phyloP scores from a whole-genome alignment of 768 basidiomycete genomes.

The Phallus indusiatus region DNA sequence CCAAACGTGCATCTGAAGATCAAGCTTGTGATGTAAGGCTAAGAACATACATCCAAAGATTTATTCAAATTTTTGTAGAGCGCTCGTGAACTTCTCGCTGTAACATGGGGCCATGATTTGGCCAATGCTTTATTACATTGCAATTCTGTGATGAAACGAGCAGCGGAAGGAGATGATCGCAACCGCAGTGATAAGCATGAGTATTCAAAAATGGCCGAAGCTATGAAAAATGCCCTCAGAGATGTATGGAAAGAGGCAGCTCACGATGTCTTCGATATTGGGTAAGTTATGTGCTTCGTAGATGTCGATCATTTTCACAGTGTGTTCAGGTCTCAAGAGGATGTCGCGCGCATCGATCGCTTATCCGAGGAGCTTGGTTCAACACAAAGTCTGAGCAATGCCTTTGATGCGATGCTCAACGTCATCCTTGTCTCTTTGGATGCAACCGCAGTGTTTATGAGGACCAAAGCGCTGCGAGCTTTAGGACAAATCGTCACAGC shows the following conservation, averaged over 20 bases:
- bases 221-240: constrained; percentile 53
- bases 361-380: constrained; percentile 70
- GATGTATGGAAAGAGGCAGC: constrained; percentile 65
- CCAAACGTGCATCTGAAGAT: constrained; percentile 65
- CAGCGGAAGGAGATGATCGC: constrained; percentile 22
- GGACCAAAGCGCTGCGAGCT: constrained; percentile 88
- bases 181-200: constrained; percentile 29
- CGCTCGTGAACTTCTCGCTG: constrained; percentile 72
- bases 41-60: neutral
- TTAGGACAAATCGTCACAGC: constrained; percentile 84
- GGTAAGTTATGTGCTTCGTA: constrained; percentile 35
- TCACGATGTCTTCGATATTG: constrained; percentile 73
- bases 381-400: constrained; percentile 63
- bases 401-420: constrained; percentile 76
- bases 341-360: constrained; percentile 55
- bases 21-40: constrained; percentile 67
- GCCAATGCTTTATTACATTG: constrained; percentile 57
- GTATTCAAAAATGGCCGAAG: constrained; percentile 34
- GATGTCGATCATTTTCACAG: neutral
- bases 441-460: constrained; percentile 80
- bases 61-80: constrained; percentile 39
- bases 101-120: constrained; percentile 75
- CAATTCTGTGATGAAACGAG: constrained; percentile 35
- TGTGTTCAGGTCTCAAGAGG: constrained; percentile 54
- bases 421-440: constrained; percentile 74